Evolutionary conservation across 257 asterid genomes (phyloP), one percentile per base, ranked within the genome.

Genomic region (Petunia secreta): DNA sequence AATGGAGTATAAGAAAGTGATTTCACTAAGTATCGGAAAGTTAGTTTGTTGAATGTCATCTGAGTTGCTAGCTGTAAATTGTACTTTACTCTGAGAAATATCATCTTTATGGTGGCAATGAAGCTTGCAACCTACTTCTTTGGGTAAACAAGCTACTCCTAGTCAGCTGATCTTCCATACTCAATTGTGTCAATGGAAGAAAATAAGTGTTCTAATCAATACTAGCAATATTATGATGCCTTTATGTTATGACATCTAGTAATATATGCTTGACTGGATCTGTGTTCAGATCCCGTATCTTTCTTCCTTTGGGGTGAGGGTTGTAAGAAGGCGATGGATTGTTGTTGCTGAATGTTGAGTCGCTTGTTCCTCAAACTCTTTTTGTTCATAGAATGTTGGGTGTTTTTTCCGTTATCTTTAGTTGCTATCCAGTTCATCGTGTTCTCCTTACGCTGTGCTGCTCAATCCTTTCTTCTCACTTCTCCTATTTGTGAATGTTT

Each of bases 401-500:
- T 71, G 6, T 11, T 71, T 48, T 68, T 71, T 11, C 9, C 34
- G 34, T 36, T 50, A 73, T 73, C 62, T 73, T 48, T 73, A 10
- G 44, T 73, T 73, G 36, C 46, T 41, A 4, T 69, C 58, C 34
- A 50, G 50, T 71, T 71, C 44, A 48, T 2, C 1, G 34, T 13
- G 25, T 71, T 48, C 77, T 71, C 60, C 39, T 25, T 71, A 48
- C 10, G 6, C 5, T 48, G 60, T 71, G 77, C 60, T 71, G 77
- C 25, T 71, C 44, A 73, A 73, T 38, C 48, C 81, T 53, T 34
- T 64, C 38, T 80, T 55, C 85, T 80, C 16, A 80, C 68, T 65
- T 8, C 84, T 75, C 34, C 54, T 68, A 50, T 43, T 78, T 39
- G 25, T 79, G 10, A 52, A 63, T 48, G 59, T 15, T 64, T 25